These are phyloP conservation scores for Parastagonospora avenae DNA, from an alignment of 2,329 filamentous ascomycete species.

Conservation along the genomic window DNA sequence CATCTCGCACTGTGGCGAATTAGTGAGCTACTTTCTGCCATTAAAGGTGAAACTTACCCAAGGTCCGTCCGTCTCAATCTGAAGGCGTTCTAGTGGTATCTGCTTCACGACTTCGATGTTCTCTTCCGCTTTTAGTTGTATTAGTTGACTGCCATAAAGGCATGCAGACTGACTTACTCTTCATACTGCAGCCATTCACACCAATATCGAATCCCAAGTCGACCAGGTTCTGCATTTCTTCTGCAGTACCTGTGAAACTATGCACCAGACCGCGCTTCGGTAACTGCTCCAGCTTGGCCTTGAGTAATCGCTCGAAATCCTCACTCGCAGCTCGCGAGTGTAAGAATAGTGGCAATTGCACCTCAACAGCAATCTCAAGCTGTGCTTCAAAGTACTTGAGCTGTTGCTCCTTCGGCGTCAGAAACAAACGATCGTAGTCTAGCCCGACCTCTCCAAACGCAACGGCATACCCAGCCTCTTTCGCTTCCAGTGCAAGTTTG, in stretches of 20 bases:
- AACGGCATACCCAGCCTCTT: conserved; percentile 64
- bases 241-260: conserved; percentile 86
- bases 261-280: conserved; percentile 85
- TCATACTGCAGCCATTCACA: conserved; percentile 96
- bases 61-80: conserved; percentile 96
- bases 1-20: conserved; percentile 75
- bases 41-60: conserved; percentile 59
- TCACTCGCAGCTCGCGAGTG: conserved; percentile 84
- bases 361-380: conserved; percentile 74
- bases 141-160: conserved; percentile 2
- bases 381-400: conserved; percentile 84
- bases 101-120: conserved; percentile 84
- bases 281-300: conserved; percentile 66
- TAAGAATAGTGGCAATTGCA: conserved; percentile 86
- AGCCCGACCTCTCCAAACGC: conserved; percentile 96
- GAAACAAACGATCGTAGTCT: conserved; percentile 90
- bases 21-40: background rate
- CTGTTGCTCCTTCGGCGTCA: conserved; percentile 79
- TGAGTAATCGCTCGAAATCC: conserved; percentile 65
- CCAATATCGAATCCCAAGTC: conserved; percentile 85
- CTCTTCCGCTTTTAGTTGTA: conserved; percentile 50
- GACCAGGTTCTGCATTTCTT: conserved; percentile 83
- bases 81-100: conserved; percentile 78
- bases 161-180: conserved; percentile 57
- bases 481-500: conserved; percentile 65